A percentile compares a stretch with the other conserved stretches of the same genome.
Conservation (phyloP, 495 filamentous ascomycete genomes). For the Cercophora samala region DNA sequence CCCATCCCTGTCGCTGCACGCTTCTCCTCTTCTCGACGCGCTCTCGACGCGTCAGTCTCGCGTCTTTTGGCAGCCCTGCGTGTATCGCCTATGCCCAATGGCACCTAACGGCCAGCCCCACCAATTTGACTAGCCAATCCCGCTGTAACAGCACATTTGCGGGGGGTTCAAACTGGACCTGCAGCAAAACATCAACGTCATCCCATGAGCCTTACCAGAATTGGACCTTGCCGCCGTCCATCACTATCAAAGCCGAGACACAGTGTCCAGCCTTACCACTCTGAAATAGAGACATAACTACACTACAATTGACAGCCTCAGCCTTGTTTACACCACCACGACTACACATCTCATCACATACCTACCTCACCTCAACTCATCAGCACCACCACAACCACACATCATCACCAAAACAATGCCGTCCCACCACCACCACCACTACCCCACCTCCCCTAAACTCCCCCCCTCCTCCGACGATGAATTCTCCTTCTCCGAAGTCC, state of each 20-base stretch:
- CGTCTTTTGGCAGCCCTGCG: neutral
- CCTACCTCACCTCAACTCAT: too few species aligned
- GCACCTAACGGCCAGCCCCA: neutral
- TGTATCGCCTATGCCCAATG: too few species aligned
- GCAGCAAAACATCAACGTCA: conserved; percentile 10
- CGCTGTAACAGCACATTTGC: conserved; percentile 3
- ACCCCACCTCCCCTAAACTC: neutral
- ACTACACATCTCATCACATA: neutral
- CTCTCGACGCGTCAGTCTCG: neutral
- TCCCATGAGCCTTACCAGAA: neutral
- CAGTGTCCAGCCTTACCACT: neutral
- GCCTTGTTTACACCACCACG: neutral
- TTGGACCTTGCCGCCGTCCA: neutral
- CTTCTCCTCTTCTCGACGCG: neutral
- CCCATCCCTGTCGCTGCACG: neutral
- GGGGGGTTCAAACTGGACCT: neutral
- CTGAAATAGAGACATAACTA: neutral
- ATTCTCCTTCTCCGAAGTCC: neutral
- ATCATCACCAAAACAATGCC: neutral
- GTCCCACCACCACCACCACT: neutral
- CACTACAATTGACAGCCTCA: neutral
- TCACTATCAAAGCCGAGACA: neutral
- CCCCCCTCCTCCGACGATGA: neutral
- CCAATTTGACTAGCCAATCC: neutral
- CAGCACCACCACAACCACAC: too few species aligned